Evolutionary conservation across 148 eudicot species (phyloP).

Genomic region (Amaranthus cruentus): DNA sequence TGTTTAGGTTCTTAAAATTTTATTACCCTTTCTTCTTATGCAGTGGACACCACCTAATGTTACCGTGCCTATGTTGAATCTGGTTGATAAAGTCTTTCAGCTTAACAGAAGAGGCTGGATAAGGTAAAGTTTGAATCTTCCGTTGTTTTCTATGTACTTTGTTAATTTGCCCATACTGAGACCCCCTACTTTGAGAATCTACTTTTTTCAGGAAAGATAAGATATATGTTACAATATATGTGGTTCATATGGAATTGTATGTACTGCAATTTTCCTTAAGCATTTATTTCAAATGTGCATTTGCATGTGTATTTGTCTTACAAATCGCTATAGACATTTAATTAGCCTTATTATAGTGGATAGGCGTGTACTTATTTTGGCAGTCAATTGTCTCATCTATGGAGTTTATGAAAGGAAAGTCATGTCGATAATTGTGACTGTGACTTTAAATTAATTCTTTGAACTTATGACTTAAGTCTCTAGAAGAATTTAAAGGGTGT

Average conservation of each 20-base stretch:
- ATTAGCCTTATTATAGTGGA: no score
- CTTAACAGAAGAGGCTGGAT: conserved; percentile 97
- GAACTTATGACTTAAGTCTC: not conserved
- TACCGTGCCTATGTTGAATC: conserved; percentile 75
- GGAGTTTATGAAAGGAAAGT: no score
- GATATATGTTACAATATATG: not conserved
- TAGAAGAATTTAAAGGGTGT: not conserved
- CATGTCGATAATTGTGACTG: no score
- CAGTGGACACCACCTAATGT: conserved; percentile 99
- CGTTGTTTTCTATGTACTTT: not conserved
- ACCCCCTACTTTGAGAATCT: not conserved
- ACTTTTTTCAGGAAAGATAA: not conserved
- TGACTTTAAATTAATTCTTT: no score
- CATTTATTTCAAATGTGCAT: no score
- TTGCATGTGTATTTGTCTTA: no score
- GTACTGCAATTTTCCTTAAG: no score
- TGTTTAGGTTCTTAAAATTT: not conserved
- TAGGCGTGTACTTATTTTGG: no score
- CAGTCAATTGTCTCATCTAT: not conserved
- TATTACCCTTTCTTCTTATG: conserved; percentile 28
- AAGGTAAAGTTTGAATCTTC: conserved; percentile 44
- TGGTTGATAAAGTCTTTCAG: conserved; percentile 94
- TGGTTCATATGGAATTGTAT: no score
- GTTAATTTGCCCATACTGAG: not conserved
- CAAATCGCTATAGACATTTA: no score